Percentiles rank a stretch among this genome's conserved stretches.
Conservation (phyloP, 2,329 filamentous ascomycete species). For the Corynespora cassiicola region DNA sequence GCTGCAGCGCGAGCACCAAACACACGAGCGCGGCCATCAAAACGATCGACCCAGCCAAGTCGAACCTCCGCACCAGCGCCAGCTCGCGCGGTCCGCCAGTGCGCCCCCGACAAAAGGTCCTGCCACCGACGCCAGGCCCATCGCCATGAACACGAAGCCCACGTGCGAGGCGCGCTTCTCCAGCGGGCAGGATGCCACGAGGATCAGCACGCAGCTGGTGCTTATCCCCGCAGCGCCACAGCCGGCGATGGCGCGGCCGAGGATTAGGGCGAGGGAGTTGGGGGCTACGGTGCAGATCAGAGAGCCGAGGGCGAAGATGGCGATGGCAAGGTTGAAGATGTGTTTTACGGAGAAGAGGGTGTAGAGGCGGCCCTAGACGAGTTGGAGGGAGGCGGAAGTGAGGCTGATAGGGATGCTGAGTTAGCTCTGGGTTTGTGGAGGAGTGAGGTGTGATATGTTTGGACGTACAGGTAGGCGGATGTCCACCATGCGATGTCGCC, state of each 20-base stretch:
- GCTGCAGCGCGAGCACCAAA: conserved; percentile 54
- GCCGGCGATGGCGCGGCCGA: conserved; percentile 16
- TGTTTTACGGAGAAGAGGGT: conserved; percentile 53
- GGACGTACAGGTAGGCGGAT: conserved; percentile 24
- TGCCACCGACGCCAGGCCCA: conserved; percentile 36
- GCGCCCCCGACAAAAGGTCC: conserved; percentile 47
- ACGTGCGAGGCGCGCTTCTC: conserved; percentile 44
- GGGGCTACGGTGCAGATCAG: conserved; percentile 54
- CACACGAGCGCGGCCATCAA: conserved; percentile 47
- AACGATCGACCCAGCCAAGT: conserved; percentile 49
- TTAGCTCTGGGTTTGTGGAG: background rate
- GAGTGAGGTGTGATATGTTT: background rate
- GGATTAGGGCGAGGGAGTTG: conserved; percentile 13
- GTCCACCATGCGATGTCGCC: conserved; percentile 47
- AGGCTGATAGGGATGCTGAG: conserved; percentile 9
- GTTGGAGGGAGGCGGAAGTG: conserved; percentile 33
- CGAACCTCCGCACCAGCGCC: conserved; percentile 51
- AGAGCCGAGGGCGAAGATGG: conserved; percentile 54
- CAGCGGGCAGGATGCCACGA: conserved; percentile 22
- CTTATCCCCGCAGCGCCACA: conserved; percentile 11
- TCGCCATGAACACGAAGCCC: conserved; percentile 34
- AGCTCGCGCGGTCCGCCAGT: conserved; percentile 40
- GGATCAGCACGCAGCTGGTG: conserved; percentile 13
- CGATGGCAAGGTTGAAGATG: conserved; percentile 53
- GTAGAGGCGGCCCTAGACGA: conserved; percentile 48